Evolutionary conservation across 768 basidiomycete species (phyloP), one percentile per base, ranked within the genome.

Genomic region (Candolleomyces eurysporus): DNA sequence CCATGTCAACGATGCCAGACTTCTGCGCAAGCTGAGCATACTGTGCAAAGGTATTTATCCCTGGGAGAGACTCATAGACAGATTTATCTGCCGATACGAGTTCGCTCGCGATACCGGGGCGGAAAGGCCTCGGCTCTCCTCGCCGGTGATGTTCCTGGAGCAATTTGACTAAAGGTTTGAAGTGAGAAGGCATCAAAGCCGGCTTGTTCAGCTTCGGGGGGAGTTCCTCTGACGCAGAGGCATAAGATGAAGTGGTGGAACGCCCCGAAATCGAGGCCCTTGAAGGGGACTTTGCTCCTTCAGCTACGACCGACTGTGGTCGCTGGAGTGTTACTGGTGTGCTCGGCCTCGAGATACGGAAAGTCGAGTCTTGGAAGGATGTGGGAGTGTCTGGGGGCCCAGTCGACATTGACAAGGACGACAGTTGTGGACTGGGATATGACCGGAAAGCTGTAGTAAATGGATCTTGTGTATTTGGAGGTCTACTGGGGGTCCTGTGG

Each of bases 11-110:
- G 32, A 82, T 67, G 26, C 71, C 73, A 6, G 67, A 70, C 58
- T 76, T 67, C 21, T 68, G 67, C 17, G 81, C 81, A 58, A 69
- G 60, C 16, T 56, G 64, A 14, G 73, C 51, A 60, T 80, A 82
- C 30, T 75, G 72, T 19, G 64, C 70, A 60, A 83, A 78, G 30
- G 65, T 72, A 40, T 54, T 31, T 16, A 57, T 21, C 13, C 56
- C 40, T 26, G 58, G 58, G 19, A 60, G 45, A 17, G 53, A 62
- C 60, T 63, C 61, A 50, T 79, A 80, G 5, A 75, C 62, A 16
- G 0, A 43, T 48, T 60, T 65, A 61, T 65, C 70, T 26, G 61
- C 55, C 21, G 57, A 65, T 7, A 66, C 53, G 32, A 82, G 63
- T 40, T 67, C 61, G 22, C 69, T 58, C n/a, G 75, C 78, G 6